phyloP scores from a whole-genome alignment of 2,329 filamentous ascomycete genomes.

The Cryphonectria nitschkei region DNA sequence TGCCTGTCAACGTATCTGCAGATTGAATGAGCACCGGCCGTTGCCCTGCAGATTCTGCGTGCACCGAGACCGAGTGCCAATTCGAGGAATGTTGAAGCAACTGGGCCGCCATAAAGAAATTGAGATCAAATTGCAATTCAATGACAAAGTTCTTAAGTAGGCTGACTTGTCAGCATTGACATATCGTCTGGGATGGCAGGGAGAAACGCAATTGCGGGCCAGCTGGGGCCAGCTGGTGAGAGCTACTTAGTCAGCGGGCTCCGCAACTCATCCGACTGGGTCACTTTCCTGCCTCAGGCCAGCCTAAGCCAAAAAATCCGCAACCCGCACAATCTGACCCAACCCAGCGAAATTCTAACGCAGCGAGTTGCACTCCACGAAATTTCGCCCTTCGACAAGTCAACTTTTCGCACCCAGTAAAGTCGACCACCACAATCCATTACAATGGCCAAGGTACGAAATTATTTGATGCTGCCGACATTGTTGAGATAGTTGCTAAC shows the following conservation, averaged over 20 bases:
- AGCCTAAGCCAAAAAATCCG: slow-evolving; percentile 20
- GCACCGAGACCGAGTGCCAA: background rate
- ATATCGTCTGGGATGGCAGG: background rate
- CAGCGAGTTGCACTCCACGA: slow-evolving; percentile 18
- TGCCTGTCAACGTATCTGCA: background rate
- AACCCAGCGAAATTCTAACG: slow-evolving; percentile 24
- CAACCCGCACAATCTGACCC: slow-evolving; percentile 27
- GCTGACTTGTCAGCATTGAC: background rate
- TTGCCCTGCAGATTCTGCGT: background rate
- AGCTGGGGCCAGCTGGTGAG: slow-evolving; percentile 3
- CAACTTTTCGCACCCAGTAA: slow-evolving; percentile 29
- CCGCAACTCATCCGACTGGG: background rate
- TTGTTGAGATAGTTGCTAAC: slow-evolving; percentile 3
- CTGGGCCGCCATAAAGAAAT: background rate
- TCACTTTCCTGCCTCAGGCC: slow-evolving; percentile 27
- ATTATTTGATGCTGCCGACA: background rate
- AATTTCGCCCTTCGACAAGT: slow-evolving; percentile 23
- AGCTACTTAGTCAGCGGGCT: background rate
- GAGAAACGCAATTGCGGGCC: background rate
- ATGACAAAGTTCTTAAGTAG: background rate
- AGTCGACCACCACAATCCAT: slow-evolving; percentile 28
- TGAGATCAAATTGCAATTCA: background rate
- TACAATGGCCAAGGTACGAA: slow-evolving; percentile 30
- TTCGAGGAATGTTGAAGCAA: background rate
- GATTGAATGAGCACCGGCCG: background rate